phyloP scores from a whole-genome alignment of 225 moss, liverwort and hornwort species.

The Asterella californica region DNA sequence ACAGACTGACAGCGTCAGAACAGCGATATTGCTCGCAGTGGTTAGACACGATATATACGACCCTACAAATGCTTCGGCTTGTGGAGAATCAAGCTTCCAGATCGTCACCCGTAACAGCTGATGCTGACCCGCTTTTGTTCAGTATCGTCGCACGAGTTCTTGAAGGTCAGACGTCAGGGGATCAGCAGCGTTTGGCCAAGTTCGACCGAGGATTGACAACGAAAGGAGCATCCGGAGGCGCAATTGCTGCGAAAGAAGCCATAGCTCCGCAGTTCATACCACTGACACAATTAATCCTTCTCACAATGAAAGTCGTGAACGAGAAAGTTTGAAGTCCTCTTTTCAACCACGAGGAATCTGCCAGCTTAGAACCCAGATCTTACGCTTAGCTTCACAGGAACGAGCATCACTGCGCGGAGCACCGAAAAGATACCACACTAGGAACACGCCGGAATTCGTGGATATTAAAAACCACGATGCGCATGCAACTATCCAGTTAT shows the following conservation, averaged over 20 bases:
- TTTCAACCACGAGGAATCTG: too few species aligned
- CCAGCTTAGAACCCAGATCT: too few species aligned
- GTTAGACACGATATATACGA: constrained; percentile 65
- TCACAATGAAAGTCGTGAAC: constrained; percentile 62
- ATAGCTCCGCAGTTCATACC: constrained; percentile 68
- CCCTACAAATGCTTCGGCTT: constrained; percentile 58
- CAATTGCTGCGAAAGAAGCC: constrained; percentile 51
- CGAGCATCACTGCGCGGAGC: too few species aligned
- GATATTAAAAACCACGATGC: too few species aligned
- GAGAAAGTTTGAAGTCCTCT: not conserved
- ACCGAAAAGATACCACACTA: too few species aligned
- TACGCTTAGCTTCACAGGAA: too few species aligned
- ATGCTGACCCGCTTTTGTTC: constrained; percentile 57
- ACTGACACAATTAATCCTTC: constrained; percentile 67
- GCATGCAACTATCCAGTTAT: too few species aligned
- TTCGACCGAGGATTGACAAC: constrained; percentile 76
- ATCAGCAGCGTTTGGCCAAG: constrained; percentile 67
- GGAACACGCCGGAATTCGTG: too few species aligned
- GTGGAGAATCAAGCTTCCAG: constrained; percentile 64
- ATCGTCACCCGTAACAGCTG: constrained; percentile 50
- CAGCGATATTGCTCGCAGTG: constrained; percentile 64
- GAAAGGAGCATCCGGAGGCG: constrained; percentile 73
- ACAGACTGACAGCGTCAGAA: constrained; percentile 66
- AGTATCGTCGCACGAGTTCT: constrained; percentile 58
- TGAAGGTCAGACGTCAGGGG: constrained; percentile 67